Conservation (phyloP, 1,284 basidiomycete species). For the Sporisorium sorghi region DNA sequence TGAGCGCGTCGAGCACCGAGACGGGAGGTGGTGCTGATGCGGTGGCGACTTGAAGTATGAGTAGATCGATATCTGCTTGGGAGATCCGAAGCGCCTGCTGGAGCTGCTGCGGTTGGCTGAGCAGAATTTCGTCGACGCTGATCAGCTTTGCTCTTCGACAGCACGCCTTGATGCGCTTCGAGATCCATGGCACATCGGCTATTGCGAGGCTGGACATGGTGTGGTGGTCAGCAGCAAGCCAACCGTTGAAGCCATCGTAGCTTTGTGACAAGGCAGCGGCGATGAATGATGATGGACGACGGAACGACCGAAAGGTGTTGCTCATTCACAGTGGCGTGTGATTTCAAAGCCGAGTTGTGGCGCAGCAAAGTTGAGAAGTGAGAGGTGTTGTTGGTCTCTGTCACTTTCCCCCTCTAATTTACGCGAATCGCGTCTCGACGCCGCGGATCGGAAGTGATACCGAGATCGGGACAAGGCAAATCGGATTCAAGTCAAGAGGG, state of each 20-base stretch:
- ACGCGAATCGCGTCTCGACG: constrained; percentile 3
- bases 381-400: constrained; percentile 10
- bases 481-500: neutral
- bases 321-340: too few species aligned
- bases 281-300: neutral
- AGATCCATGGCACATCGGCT: constrained; percentile 36
- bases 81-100: constrained; percentile 27
- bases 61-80: constrained; percentile 18
- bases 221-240: neutral
- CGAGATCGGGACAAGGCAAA: neutral
- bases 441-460: neutral
- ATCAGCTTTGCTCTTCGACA: constrained; percentile 45
- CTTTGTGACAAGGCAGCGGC: neutral
- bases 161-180: constrained; percentile 50
- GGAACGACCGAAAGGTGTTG: neutral
- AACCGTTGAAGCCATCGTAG: too few species aligned
- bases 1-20: constrained; percentile 35
- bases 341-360: neutral
- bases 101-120: constrained; percentile 27
- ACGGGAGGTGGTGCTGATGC: constrained; percentile 25
- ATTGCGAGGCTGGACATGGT: constrained; percentile 39
- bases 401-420: constrained; percentile 5
- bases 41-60: constrained; percentile 32
- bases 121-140: constrained; percentile 43
- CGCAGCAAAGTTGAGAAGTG: neutral